phyloP scores from a whole-genome alignment of 2,329 filamentous ascomycete species.

The Lachnellula occidentalis region DNA sequence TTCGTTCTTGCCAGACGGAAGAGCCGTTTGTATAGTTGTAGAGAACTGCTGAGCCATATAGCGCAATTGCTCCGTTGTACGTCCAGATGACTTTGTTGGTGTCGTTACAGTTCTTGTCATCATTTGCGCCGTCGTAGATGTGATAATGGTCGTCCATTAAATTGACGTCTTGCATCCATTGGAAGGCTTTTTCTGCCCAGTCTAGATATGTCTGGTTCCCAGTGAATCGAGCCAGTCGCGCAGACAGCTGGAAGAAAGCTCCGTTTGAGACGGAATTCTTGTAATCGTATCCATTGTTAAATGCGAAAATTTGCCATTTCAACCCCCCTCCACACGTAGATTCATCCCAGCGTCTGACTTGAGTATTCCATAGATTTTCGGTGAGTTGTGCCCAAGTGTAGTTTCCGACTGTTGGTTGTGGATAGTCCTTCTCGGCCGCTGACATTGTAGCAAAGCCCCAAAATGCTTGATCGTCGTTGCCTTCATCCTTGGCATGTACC shows the following conservation, averaged over 20 bases:
- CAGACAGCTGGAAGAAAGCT: constrained; percentile 75
- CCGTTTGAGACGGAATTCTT: constrained; percentile 80
- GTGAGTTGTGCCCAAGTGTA: constrained; percentile 64
- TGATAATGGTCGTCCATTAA: constrained; percentile 51
- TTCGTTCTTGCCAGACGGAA: constrained; percentile 48
- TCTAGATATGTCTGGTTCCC: constrained; percentile 60
- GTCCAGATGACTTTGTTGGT: constrained; percentile 55
- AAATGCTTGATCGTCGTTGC: constrained; percentile 72
- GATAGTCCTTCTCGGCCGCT: constrained; percentile 63
- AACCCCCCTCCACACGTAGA: constrained; percentile 65
- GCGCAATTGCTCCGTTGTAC: constrained; percentile 59
- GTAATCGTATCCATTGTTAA: constrained; percentile 75
- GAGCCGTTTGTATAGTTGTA: constrained; percentile 53
- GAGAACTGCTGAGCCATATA: constrained; percentile 59
- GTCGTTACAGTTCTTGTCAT: constrained; percentile 43
- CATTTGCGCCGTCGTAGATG: constrained; percentile 59
- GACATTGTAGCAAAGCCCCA: constrained; percentile 65
- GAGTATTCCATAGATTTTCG: constrained; percentile 67
- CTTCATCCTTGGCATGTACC: constrained; percentile 52
- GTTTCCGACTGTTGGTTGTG: constrained; percentile 49
- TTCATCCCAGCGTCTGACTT: constrained; percentile 66
- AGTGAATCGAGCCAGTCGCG: constrained; percentile 66
- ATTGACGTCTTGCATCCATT: constrained; percentile 55
- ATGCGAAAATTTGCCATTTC: constrained; percentile 74
- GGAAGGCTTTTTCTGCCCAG: constrained; percentile 62